Percentiles rank a stretch among this genome's conserved stretches.
Conservation (phyloP, 2,329 filamentous ascomycete genomes). For the Pyricularia grisea region DNA sequence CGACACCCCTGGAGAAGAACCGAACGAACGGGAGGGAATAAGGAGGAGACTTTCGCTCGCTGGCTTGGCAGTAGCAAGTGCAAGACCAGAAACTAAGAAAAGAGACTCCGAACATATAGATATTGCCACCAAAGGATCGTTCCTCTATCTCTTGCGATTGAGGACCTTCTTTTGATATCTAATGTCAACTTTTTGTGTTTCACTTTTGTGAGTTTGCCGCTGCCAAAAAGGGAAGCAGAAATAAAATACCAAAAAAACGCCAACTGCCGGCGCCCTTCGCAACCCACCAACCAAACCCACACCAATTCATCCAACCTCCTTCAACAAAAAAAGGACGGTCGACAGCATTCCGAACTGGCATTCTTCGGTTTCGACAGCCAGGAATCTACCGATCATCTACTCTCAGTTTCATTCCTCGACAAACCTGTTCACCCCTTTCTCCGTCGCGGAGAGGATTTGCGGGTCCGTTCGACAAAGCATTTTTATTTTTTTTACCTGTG, state of each 20-base stretch:
- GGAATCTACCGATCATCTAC: background rate
- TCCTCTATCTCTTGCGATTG: background rate
- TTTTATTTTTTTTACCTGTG: background rate
- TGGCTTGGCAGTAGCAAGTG: background rate
- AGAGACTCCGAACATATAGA: background rate
- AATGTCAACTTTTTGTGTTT: background rate
- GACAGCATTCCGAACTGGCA: background rate
- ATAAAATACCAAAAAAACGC: background rate
- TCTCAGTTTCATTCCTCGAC: background rate
- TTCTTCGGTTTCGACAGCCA: conserved; percentile 1
- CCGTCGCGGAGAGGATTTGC: background rate
- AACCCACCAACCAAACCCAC: background rate
- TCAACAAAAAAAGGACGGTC: background rate
- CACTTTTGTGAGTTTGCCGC: background rate
- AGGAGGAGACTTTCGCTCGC: background rate
- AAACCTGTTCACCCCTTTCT: background rate
- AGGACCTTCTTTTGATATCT: background rate
- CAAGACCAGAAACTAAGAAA: background rate
- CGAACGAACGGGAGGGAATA: conserved; percentile 5
- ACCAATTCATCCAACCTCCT: background rate
- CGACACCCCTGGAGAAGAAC: background rate
- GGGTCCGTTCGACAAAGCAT: background rate
- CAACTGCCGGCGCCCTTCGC: background rate
- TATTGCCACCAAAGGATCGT: background rate
- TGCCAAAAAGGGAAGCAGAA: background rate